Evolutionary conservation across 441 rosid species (phyloP).

Genomic region (Breynia disticha): DNA sequence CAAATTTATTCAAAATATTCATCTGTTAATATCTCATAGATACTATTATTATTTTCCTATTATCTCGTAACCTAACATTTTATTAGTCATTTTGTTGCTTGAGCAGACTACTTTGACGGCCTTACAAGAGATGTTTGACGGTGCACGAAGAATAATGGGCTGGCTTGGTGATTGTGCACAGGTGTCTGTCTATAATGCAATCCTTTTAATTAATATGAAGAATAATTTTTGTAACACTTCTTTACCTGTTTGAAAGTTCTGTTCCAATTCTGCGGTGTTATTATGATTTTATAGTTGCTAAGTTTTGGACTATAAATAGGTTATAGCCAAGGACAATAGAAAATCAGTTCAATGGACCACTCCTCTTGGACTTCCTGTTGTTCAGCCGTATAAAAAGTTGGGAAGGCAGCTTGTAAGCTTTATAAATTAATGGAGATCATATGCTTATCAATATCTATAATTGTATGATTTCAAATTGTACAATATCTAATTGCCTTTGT

Average conservation of each 20-base stretch:
- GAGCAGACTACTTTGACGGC: constrained; percentile 79
- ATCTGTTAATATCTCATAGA: no score
- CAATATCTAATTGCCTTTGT: constrained; percentile 1
- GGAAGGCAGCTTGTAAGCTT: constrained; percentile 74
- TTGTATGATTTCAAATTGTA: not conserved
- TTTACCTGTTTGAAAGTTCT: no score
- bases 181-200: constrained; percentile 30
- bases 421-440: constrained; percentile 8
- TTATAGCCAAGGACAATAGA: constrained; percentile 65
- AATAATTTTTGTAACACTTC: no score
- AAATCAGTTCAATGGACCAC: constrained; percentile 74
- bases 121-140: constrained; percentile 93
- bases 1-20: no score
- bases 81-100: constrained; percentile 21
- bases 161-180: constrained; percentile 99
- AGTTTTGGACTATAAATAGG: constrained; percentile 35
- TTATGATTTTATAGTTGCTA: constrained; percentile 10
- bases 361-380: constrained; percentile 93
- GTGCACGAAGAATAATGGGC: constrained; percentile 84
- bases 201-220: no score
- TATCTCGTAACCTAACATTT: no score
- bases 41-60: no score
- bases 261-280: no score
- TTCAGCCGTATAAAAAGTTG: constrained; percentile 72
- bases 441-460: constrained; percentile 1